Base-by-base conservation (phyloP, 208 protist species). In the Leishmania gerbilli region DNA sequence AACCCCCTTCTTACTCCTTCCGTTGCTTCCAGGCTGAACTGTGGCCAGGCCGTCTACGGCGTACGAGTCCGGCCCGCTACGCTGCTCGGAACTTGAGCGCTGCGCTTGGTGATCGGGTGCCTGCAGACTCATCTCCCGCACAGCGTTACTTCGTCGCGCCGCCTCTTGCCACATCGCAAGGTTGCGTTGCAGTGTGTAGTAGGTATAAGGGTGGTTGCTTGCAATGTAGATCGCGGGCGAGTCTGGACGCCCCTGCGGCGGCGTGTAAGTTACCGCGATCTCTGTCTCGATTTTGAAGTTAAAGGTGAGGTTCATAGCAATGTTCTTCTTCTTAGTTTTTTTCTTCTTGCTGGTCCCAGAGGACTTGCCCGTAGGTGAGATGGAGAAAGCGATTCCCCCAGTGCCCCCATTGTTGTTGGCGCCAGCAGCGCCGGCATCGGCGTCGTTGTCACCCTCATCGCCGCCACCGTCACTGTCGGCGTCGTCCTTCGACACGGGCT, bases 141-240 rank as follows among this genome's bases (percentile, higher is more conserved):
- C 77, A 15, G 74, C 53, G 67, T 77, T 82, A 62, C 82, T 77
- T 65, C 68, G 72, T 11, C 58, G 72, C 55, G 84, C 86, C 31
- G 68, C 49, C 75, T 79, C 77, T 80, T 91, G 87, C 94, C 94
- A 97, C n/a, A 72, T 74, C 17, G 74, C 34, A 65, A 97, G 81
- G 72, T 95, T 87, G 53, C 90, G 84, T 79, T 96, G 89, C 75
- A 97, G 80, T 13, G 88, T 91, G 27, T 67, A 79, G 86, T 96
- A 98, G 9, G 92, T 87, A 87, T 99, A 98, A 2, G 97, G 97
- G 82, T 98, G 95, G 71, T 96, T 98, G 84, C 95, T 98, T 19
- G 96, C 96, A 77, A 99, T 94, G 89, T 95, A 98, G 1, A 94
- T 92, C 21, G 92, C 88, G 21, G 83, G 77, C 71, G 87, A 89